A percentile compares a stretch with the other conserved stretches of the same genome.
phyloP scores from a whole-genome alignment of 208 protist species.

The Trichomonas tenax region DNA sequence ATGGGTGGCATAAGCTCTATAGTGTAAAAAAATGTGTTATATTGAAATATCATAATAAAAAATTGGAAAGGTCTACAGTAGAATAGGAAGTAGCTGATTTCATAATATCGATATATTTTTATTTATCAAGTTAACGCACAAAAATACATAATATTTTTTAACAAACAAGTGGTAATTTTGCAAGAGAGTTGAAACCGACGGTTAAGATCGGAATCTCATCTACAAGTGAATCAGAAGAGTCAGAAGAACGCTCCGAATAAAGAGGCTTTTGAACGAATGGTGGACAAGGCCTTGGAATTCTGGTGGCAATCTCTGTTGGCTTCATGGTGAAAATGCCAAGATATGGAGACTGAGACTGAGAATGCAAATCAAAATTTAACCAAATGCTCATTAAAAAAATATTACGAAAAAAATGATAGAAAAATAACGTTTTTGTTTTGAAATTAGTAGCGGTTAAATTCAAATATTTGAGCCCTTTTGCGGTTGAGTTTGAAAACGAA shows the following conservation, averaged over 20 bases:
- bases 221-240: neutral
- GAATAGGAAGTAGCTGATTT: too few relatives aligned
- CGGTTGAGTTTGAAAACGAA: neutral
- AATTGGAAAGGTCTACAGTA: too few relatives aligned
- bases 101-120: too few relatives aligned
- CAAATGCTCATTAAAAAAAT: neutral
- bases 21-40: too few relatives aligned
- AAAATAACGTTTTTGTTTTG: neutral
- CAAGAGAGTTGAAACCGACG: neutral
- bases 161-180: neutral
- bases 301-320: neutral
- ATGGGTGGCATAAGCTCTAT: too few relatives aligned
- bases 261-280: neutral
- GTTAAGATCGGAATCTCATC: neutral
- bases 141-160: neutral
- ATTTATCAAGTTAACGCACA: too few relatives aligned
- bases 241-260: neutral
- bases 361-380: neutral
- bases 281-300: neutral
- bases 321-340: neutral
- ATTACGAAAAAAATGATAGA: neutral
- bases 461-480: neutral
- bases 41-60: too few relatives aligned
- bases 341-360: neutral
- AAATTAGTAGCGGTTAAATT: neutral